Base-by-base conservation (phyloP, 2,329 filamentous ascomycete species). In the Penicillium glabrum region DNA sequence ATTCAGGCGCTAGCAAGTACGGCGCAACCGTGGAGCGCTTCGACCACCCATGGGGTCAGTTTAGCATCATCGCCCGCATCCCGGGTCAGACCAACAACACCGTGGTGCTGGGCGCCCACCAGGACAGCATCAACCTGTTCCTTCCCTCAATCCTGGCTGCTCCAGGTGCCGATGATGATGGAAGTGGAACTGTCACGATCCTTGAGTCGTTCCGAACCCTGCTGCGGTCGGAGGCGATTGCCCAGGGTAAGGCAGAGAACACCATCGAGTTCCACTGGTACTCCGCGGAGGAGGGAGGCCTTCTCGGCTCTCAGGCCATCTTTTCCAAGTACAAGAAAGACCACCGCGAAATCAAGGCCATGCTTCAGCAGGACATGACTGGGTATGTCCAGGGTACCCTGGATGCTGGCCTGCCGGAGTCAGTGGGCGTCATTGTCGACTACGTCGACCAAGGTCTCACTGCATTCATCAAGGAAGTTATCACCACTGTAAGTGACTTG, bases 291-390 rank as follows among this genome's bases (percentile, higher is more conserved):
- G 92, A 96, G 75, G 91, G 89, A 50, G 92, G 93, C 33, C 81
- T 96, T 46, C 83, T 96, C 3, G 92, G 92, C 57, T 93, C 89
- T 67, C 92, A 96, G 74, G 93, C 90, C 53, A 90, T 98, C 73
- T 98, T 97, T 80, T 82, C 84, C 50, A 79, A 84, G 8, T 98
- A 98, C 70, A 87, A 90, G 75, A 86, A 87, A 72, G 76, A 84
- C 23, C 82, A 83, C 31, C 84, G 88, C 26, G 86, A 93, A 63
- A 83, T 98, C 74, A 96, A 93, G 78, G 93, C 93, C 33, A 98
- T 98, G 95, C 84, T 98, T 53, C 93, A 98, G 79, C 93, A 98
- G 77, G 93, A 98, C 75, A 98, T 98, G 93, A 96, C 91, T 1
- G 93, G 93, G 19, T 97, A 89, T 72, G 84, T 92, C 5, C 86